Evolutionary conservation across 257 asterid genomes (phyloP).

Genomic region (Solanum sejunctum): DNA sequence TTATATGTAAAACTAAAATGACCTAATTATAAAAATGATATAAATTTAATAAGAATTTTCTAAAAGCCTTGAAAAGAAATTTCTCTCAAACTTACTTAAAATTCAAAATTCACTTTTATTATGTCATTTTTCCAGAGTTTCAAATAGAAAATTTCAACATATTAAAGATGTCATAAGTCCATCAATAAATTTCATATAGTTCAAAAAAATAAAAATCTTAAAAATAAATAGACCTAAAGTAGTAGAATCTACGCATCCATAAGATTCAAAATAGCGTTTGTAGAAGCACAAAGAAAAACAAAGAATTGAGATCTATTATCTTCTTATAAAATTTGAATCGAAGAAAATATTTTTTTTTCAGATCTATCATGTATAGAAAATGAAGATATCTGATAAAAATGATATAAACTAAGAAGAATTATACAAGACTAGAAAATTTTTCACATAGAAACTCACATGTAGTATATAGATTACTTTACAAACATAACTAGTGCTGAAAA

Average conservation of each 20-base stretch:
- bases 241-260: neutral
- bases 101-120: neutral
- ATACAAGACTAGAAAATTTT: neutral
- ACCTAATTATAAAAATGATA: no score
- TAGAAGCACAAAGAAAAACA: neutral
- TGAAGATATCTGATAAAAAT: neutral
- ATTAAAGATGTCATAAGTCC: neutral
- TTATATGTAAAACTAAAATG: no score
- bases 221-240: neutral
- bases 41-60: no score
- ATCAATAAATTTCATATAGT: neutral
- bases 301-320: neutral
- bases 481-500: neutral
- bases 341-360: neutral
- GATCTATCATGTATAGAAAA: neutral
- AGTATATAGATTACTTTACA: neutral
- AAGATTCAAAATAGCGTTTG: neutral
- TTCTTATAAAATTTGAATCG: neutral
- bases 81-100: neutral
- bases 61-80: no score
- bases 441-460: neutral
- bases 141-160: neutral
- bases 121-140: neutral
- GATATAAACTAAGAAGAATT: neutral
- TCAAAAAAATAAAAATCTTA: neutral